Evolutionary conservation across 2,329 filamentous ascomycete species (phyloP), one percentile per base, ranked within the genome.

Genomic region (Phoma sp.): DNA sequence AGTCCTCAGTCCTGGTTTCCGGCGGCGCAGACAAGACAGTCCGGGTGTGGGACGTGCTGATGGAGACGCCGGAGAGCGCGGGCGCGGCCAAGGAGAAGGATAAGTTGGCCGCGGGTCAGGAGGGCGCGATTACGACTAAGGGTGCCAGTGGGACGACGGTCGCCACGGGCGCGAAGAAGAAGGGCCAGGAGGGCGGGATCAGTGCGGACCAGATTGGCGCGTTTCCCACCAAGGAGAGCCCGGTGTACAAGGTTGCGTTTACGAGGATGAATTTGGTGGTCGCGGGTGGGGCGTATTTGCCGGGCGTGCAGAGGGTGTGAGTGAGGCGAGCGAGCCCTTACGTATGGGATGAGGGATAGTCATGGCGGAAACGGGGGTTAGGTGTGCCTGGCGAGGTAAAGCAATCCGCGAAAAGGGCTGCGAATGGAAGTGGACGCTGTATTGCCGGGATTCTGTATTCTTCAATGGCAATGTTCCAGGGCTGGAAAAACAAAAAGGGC

Each of bases 141-240:
- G 81, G 83, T 39, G 79, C 79, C 18, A 74, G 74, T 4, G 75
- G 77, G 13, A 77, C 74, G 6, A 73, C 77, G 6, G 68, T 67
- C 2, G 59, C 63, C 3, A 72, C 72, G 29, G 24, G 7, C 27
- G 32, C 7, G 32, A 78, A 75, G 82, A 96, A 96, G 79, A 91
- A 91, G 74, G 86, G 85, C 51, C 97, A 97, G 75, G 93, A 97
- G 67, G 90, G 92, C 4, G 90, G 91, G 67, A 89, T 96, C 39
- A 93, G 89, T 0, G 88, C 92, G 0, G 95, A 99, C 70, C 95
- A 98, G 77, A 96, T 99, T 77, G 91, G 87, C 60, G 93, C 91
- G 0, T 98, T 97, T 71, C 88, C 91, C 0, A 98, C 95, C 4
- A 99, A 99, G 83, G 96, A 96, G 78, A 93, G 89, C 13, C 93